phyloP scores from a whole-genome alignment of 257 asterid species.

The Cruciata laevipes region DNA sequence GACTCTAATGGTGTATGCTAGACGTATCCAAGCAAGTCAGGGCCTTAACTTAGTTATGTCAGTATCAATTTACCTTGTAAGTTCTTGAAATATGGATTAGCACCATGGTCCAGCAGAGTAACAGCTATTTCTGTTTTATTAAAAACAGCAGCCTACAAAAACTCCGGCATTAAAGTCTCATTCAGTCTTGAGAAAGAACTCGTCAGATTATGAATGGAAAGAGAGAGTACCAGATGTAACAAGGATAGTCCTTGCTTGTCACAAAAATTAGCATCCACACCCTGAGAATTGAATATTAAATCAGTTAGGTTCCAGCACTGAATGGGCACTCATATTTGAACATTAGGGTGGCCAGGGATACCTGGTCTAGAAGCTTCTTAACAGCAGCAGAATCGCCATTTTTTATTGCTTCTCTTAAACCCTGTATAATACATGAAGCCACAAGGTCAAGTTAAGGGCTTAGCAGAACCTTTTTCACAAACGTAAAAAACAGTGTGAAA shows the following conservation, averaged over 20 bases:
- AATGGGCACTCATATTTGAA: neutral
- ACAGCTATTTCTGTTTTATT: slow-evolving; percentile 87
- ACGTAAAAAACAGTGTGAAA: neutral
- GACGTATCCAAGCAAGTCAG: neutral
- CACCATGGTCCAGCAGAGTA: slow-evolving; percentile 87
- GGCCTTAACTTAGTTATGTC: slow-evolving; percentile 3
- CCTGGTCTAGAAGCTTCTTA: slow-evolving; percentile 81
- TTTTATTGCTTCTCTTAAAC: slow-evolving; percentile 93
- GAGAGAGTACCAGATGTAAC: slow-evolving; percentile 65
- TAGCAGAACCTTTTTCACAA: neutral
- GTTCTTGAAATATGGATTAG: slow-evolving; percentile 61
- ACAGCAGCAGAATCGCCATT: slow-evolving; percentile 81
- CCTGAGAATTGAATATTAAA: slow-evolving; percentile 38
- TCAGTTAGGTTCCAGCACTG: slow-evolving; percentile 11
- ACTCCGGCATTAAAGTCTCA: slow-evolving; percentile 7
- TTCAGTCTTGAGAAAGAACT: slow-evolving; percentile 1
- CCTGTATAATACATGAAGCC: slow-evolving; percentile 31
- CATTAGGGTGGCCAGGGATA: slow-evolving; percentile 19
- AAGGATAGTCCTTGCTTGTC: slow-evolving; percentile 95
- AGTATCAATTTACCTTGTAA: slow-evolving; percentile 64
- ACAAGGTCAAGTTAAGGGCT: neutral
- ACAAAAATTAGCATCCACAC: slow-evolving; percentile 80
- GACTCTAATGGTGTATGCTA: neutral
- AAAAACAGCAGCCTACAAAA: slow-evolving; percentile 84
- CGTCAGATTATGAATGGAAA: neutral